Base-by-base conservation (phyloP, 345 rosid genomes). In the Pistacia integerrima region DNA sequence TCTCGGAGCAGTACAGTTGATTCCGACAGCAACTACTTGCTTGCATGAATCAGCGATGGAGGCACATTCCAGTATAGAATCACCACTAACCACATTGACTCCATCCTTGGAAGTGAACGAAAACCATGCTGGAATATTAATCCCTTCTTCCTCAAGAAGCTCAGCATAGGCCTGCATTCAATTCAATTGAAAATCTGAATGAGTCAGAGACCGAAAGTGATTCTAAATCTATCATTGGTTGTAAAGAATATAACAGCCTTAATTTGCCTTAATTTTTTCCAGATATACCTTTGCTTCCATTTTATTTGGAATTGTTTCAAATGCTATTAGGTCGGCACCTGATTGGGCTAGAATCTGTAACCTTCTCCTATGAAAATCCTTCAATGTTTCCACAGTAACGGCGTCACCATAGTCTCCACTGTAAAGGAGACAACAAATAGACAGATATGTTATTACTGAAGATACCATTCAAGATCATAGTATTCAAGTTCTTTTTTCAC, bases 221-320 rank as follows among this genome's bases (percentile, higher is more conserved):
- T 11, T 61, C 48, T 18, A 30, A 46, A 60, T 16, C 41, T 3
- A 61, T 25, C 44, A 41, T 38, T 36, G 49, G 44, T 38, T n/a
- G 41, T 9, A 72, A 14, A 3, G 30, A 46, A 73, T 60, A 22
- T 17, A 57, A 25, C 33, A 59, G 22, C 16, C 56, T 58, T 41
- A 5, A 41, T 41, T 20, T 72, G 36, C 36, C 18, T 25, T 25
- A 16, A 12, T 59, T 44, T 28, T 18, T 51, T 55, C 51, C 8
- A 68, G 54, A 73, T 61, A 63, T 84, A 92, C 96, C 97, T 92
- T 79, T 1, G 97, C 97, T 87, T 94, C 98, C 54, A 92, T 77
- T 84, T 92, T 94, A 77, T 92, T 94, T 55, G 98, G 97, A 76
- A 88, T 92, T 5, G 98, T 92, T 82, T 94, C 98, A 63, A 94